Conservation (phyloP, 306 rosid species). For the Fragaria iinumae region DNA sequence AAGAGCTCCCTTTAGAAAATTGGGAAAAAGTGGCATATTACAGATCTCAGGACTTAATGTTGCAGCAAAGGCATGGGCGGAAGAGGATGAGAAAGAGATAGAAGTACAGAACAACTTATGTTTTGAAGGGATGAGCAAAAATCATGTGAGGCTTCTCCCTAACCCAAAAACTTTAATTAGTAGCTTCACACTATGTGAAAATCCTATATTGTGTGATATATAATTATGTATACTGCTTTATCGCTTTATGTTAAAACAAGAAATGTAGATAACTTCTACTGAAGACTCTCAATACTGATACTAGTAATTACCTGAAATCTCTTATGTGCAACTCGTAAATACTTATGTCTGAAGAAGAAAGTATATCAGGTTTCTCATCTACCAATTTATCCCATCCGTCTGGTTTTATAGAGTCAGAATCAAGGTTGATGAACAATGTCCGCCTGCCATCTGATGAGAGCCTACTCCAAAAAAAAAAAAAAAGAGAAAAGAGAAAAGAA, state of each 20-base stretch:
- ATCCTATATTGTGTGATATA: neutral
- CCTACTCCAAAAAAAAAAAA: constrained; percentile 47
- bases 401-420: constrained; percentile 59
- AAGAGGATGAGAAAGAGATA: neutral
- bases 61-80: neutral
- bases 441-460: constrained; percentile 73
- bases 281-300: constrained; percentile 14
- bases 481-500: too few species aligned
- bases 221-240: neutral
- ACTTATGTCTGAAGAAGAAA: constrained; percentile 77
- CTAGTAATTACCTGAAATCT: constrained; percentile 72
- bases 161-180: neutral
- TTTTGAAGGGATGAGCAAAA: neutral
- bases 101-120: neutral
- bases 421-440: constrained; percentile 64
- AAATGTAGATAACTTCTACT: constrained; percentile 13
- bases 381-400: constrained; percentile 77
- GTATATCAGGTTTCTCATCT: constrained; percentile 59
- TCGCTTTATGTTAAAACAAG: constrained; percentile 14
- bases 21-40: neutral
- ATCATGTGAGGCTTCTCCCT: neutral
- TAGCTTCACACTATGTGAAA: neutral
- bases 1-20: neutral
- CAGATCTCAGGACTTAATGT: neutral
- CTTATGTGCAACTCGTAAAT: constrained; percentile 85